These are phyloP conservation scores for Fragaria vesca DNA, from an alignment of 306 rosid genomes.

Conservation along the genomic window DNA sequence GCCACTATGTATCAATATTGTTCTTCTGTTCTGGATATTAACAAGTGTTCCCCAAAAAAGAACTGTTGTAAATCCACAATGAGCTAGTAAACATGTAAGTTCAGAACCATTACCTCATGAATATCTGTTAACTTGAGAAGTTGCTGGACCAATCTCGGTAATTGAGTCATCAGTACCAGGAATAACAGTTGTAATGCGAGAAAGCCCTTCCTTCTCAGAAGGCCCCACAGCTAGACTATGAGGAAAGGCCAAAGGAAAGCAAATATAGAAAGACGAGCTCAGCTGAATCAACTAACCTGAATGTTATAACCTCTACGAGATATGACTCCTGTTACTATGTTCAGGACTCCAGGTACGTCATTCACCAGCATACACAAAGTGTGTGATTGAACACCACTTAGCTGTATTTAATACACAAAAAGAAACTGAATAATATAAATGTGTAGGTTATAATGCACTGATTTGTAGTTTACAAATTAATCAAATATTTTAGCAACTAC, in stretches of 20 bases:
- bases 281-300: slow-evolving; percentile 44
- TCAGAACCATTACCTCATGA: slow-evolving; percentile 43
- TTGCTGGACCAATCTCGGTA: slow-evolving; percentile 52
- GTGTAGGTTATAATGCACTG: not conserved
- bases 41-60: not conserved
- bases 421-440: not conserved
- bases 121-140: slow-evolving; percentile 52
- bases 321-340: slow-evolving; percentile 52
- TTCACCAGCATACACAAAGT: slow-evolving; percentile 59
- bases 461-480: not conserved
- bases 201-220: slow-evolving; percentile 49
- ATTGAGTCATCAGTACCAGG: slow-evolving; percentile 58
- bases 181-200: slow-evolving; percentile 63
- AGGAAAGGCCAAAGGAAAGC: slow-evolving; percentile 2
- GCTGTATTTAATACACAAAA: slow-evolving; percentile 31
- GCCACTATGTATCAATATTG: not conserved
- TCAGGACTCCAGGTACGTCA: slow-evolving; percentile 55
- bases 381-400: slow-evolving; percentile 50
- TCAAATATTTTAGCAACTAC: not conserved
- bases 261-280: not conserved
- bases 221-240: slow-evolving; percentile 54
- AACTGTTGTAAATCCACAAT: not conserved
- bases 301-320: slow-evolving; percentile 66
- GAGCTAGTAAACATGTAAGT: not conserved
- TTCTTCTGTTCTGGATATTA: not conserved